Conservation (phyloP, 345 rosid species). For the Heritiera fomes region DNA sequence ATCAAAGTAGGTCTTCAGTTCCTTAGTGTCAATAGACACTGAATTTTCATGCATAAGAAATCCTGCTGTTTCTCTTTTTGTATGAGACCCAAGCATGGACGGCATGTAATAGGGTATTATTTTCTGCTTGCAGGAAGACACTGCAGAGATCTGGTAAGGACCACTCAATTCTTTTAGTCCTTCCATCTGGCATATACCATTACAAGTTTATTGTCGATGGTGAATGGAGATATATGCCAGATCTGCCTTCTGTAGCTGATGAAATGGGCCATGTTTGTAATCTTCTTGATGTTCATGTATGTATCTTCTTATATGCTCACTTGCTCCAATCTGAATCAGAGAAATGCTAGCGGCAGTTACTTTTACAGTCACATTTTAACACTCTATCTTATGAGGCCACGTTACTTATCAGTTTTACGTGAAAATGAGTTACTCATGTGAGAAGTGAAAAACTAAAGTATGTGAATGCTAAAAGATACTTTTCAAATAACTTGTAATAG, state of each 20-base stretch:
- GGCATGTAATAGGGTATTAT: constrained; percentile 5
- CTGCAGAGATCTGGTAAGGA: constrained; percentile 86
- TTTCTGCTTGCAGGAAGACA: constrained; percentile 57
- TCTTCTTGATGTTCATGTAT: constrained; percentile 81
- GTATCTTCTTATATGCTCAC: constrained; percentile 26
- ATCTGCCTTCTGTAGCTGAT: constrained; percentile 71
- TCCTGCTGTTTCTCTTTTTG: neutral
- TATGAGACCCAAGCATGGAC: neutral
- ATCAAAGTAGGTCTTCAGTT: constrained; percentile 48
- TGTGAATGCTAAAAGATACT: no score
- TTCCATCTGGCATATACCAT: constrained; percentile 78
- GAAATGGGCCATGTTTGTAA: constrained; percentile 68
- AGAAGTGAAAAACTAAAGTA: no score
- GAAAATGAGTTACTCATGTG: no score
- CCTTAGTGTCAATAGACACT: neutral
- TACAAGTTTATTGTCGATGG: constrained; percentile 91
- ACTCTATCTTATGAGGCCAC: no score
- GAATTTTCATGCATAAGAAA: constrained; percentile 3
- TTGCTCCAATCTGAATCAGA: constrained; percentile 7
- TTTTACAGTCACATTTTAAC: no score
- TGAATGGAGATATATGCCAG: constrained; percentile 74
- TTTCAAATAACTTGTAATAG: no score
- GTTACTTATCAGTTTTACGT: no score
- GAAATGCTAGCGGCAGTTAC: no score
- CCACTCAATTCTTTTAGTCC: constrained; percentile 72